Evolutionary conservation across 2,329 filamentous ascomycete species (phyloP), one percentile per base, ranked within the genome.

Genomic region (Aspergillus puulaauensis): DNA sequence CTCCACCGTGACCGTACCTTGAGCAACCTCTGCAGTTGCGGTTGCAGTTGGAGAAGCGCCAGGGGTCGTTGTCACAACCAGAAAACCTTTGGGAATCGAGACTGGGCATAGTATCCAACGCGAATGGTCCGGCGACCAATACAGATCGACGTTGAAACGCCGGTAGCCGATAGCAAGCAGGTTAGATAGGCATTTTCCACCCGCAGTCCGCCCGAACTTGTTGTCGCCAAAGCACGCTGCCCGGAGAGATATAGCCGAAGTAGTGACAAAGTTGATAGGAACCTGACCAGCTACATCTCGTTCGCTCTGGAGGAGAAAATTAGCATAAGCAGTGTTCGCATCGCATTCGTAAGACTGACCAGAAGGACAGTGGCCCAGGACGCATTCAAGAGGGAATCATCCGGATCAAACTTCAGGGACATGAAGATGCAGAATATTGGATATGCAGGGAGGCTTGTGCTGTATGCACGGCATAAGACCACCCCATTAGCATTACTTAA

Each of bases 91-190:
- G 37, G 81, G 80, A 52, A 86, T 75, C 46, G 80, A 70, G 2
- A 83, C 83, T 0, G 86, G 86, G 67, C 86, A 89, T 17, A 89
- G 77, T 50, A 77, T 83, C 84, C 86, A 89, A 41, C 77, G 67
- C 33, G 71, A 72, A 27, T 80, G 77, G 31, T 73, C 76, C 23
- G 78, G 66, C 61, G 88, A 86, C 86, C 86, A 89, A 66, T 86
- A 89, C 12, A 87, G 64, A 68, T 89, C 86, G 27, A 87, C 71
- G 44, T 82, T 72, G 46, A 88, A 77, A 45, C 82, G 78, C 40
- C 80, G 78, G 64, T 85, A 87, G 5, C 84, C 84, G n/a, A 81
- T 72, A 0, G 81, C 80, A 27, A 89, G 74, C 1, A 89, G 75
- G 68, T 88, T 87, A 4, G 85, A 87, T 37, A 89, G 74, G 70